Evolutionary conservation across 129 eudicot genomes (phyloP), one percentile per base, ranked within the genome.

Genomic region (Daucus carota): DNA sequence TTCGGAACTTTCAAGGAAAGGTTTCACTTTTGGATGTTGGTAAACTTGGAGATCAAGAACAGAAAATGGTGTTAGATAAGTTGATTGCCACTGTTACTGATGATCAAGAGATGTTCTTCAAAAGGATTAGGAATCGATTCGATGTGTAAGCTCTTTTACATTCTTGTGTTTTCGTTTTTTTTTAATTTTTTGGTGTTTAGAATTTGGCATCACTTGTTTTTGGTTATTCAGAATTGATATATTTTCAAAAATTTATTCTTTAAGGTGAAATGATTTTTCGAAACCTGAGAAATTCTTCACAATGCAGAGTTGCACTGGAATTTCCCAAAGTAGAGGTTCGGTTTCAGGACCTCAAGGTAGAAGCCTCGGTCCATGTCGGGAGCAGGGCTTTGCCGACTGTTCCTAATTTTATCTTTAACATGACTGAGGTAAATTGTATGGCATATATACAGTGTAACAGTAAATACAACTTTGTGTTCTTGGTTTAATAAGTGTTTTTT

Each of bases 361-460:
- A 93, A 79, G 97, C 98, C 50, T 84, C 75, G 16, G 88, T 90
- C 33, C 96, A 93, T 87, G 92, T 93, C 3, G 98, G 98, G 72
- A 90, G 91, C 85, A 86, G 98, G 87, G 98, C 98, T 77, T 84
- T 93, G 78, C 98, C 97, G 26, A 93, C 98, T 74, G 81, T 93
- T 41, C 98, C 96, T 20, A 93, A 93, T 85, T 93, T 86, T 75
- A 73, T 93, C 41, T 82, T 75, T 68, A 92, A 93, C 83, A 84
- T 93, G 95, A 86, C 85, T 57, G 98, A 93, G 92, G 98, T 92
- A 78, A 41, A 80, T 68, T 72, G 36, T 74, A 43, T 14, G 70
- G 48, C 72, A 70, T 31, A 57, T 71, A 46, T 62, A 18, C 12
- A 13, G 12, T 44, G 1, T 18, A 59, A 60, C 5, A 18, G 13